Base-by-base conservation (phyloP, 2,329 filamentous ascomycete genomes). In the Pseudogymnoascus sp. region DNA sequence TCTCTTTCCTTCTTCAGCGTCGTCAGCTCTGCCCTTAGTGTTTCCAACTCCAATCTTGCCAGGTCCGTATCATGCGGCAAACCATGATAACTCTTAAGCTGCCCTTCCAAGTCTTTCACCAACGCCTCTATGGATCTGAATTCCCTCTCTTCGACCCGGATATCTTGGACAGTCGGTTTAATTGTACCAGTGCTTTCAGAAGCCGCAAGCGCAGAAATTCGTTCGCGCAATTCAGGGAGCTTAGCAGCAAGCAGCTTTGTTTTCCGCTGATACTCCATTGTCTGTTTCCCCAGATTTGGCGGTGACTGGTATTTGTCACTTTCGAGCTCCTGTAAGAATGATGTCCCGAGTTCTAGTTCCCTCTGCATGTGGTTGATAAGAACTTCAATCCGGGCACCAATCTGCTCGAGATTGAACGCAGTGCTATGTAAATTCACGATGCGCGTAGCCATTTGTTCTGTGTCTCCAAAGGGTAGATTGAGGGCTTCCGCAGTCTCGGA, bases 251-350 rank as follows among this genome's bases (percentile, higher is more conserved):
- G 77, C n/a, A 83, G 75, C 71, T 91, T 91, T 58, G 88, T 83
- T 62, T 81, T 85, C 62, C 89, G 85, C 66, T 87, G 85, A 75
- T 89, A 84, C 60, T 94, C 88, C 3, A 87, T 79, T n/a, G 91
- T 93, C 66, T 87, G 82, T 66, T 85, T 84, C 9, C 84, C 82
- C 3, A 92, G 76, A 65, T 85, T 78, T 0, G 83, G 70, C 0
- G 84, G 75, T 0, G 83, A 81, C 14, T 82, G 79, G 68, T 84
- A 88, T 12, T 73, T 72, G 5, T 78, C 75, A 12, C 73, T 71
- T 23, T 75, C 73, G 3, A 86, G 71, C 9, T 78, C 74, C 5
- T 69, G 65, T 7, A 82, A 71, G 36, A 84, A 69, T 1, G 66
- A 62, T 11, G 74, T 71, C 11, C 79, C 72, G 3, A 69, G 68